Base-by-base conservation (phyloP, 305 asterid species). In the Fraxinus sp. region DNA sequence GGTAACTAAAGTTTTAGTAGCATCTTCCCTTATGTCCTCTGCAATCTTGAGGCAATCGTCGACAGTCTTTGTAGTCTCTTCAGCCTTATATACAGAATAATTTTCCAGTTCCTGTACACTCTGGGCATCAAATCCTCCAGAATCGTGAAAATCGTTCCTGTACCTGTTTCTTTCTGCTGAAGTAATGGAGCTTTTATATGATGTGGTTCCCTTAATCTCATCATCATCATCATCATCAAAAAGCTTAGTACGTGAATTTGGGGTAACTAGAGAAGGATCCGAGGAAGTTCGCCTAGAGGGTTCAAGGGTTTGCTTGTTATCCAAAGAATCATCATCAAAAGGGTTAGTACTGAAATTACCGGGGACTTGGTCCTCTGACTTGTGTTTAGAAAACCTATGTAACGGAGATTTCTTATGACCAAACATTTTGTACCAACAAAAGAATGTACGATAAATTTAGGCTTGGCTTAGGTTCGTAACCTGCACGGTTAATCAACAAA, bases 21-120 rank as follows among this genome's bases (percentile, higher is more conserved):
- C 98, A 85, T 88, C 96, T 88, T 95, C 97, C 88, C 98, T 88
- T n/a, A 96, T 95, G 77, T 92, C 98, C 88, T 93, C 98, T 3
- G 98, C 98, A 87, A 95, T 90, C 92, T 90, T 96, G 84, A 96
- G 89, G 86, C 97, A 92, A 79, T 86, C 82, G 62, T 93, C 88
- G 39, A 90, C 97, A 7, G 87, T 66, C 72, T 90, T 90, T n/a
- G 98, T 95, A 71, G 96, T 92, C 81, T 95, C 98, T 87, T 93
- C 98, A 83, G 99, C 95, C 88, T 90, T 95, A 79, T 95, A 84
- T 14, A 86, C 94, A 33, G 94, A 90, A 86, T 92, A 93, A 20
- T 86, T 83, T 89, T 96, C 98, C 90, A 96, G 84, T 73, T 96
- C 99, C 86, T 92, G 87, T 62, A 92, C 90, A 10, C 89, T 78